These are phyloP conservation scores for Cunninghamia lanceolata DNA, from an alignment of 75 land plant species.

Conservation along the genomic window DNA sequence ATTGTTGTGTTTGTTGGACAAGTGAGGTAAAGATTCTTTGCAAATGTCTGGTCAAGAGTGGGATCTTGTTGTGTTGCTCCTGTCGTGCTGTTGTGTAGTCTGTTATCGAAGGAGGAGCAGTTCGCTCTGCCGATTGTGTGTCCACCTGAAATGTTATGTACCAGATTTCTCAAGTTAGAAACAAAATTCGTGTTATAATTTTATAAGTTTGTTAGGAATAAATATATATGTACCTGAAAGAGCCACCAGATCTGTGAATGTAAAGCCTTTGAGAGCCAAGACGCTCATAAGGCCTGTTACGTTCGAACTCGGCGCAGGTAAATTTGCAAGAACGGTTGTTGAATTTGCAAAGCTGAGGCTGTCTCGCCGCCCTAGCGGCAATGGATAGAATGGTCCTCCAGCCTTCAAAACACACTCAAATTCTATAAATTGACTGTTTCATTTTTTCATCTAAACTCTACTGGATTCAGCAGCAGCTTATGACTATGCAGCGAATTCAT, in stretches of 20 bases:
- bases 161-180: too few species aligned
- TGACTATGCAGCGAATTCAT: too few species aligned
- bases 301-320: background rate
- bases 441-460: too few species aligned
- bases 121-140: background rate
- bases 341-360: background rate
- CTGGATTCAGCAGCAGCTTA: too few species aligned
- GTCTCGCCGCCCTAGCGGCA: background rate
- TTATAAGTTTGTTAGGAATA: background rate
- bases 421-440: too few species aligned
- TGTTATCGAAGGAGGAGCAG: background rate
- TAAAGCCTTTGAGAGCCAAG: background rate
- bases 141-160: too few species aligned
- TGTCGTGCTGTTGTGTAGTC: background rate
- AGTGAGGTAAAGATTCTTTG: background rate
- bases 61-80: background rate
- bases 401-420: background rate
- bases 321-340: background rate
- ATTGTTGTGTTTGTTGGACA: background rate
- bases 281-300: background rate
- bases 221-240: background rate
- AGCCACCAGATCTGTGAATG: background rate
- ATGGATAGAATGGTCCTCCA: background rate
- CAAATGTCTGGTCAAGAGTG: background rate
- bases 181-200: too few species aligned